phyloP scores from a whole-genome alignment of 228 moss, liverwort and hornwort species.

The Sphagnum magellanicum region DNA sequence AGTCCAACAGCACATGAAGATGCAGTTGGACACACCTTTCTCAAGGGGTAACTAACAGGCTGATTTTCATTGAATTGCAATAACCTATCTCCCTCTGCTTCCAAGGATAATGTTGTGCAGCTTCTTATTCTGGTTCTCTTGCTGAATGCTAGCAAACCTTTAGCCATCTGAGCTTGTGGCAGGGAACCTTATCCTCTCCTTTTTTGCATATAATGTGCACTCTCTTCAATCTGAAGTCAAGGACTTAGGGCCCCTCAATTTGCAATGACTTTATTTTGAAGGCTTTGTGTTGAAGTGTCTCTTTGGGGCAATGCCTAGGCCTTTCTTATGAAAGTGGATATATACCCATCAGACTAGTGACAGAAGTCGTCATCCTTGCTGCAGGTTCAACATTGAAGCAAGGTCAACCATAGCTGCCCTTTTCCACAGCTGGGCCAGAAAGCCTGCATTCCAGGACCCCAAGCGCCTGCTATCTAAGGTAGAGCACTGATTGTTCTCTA shows the following conservation, averaged over 20 bases:
- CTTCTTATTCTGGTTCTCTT: too few species aligned
- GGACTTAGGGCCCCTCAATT: too few species aligned
- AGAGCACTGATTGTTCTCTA: background rate
- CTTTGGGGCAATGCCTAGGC: too few species aligned
- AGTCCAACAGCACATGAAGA: conserved; percentile 12
- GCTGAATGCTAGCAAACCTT: too few species aligned
- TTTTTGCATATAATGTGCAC: too few species aligned
- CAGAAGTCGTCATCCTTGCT: background rate
- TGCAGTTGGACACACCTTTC: conserved; percentile 52
- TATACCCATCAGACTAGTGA: background rate
- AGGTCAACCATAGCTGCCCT: conserved; percentile 74
- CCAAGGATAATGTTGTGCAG: background rate
- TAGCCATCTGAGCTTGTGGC: too few species aligned
- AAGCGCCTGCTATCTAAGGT: conserved; percentile 83
- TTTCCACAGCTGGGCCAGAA: conserved; percentile 92
- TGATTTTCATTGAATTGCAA: too few species aligned
- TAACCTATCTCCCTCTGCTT: background rate
- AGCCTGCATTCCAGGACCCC: conserved; percentile 83
- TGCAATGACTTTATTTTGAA: too few species aligned
- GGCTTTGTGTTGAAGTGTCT: too few species aligned
- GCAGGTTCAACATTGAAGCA: conserved; percentile 69
- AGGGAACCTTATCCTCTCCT: too few species aligned
- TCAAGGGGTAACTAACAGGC: conserved; percentile 49
- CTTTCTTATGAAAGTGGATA: background rate
- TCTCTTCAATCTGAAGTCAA: too few species aligned